A percentile compares a stretch with the other conserved stretches of the same genome.
Conservation (phyloP, 2,329 filamentous ascomycete species). For the Aspergillus transmontanensis region DNA sequence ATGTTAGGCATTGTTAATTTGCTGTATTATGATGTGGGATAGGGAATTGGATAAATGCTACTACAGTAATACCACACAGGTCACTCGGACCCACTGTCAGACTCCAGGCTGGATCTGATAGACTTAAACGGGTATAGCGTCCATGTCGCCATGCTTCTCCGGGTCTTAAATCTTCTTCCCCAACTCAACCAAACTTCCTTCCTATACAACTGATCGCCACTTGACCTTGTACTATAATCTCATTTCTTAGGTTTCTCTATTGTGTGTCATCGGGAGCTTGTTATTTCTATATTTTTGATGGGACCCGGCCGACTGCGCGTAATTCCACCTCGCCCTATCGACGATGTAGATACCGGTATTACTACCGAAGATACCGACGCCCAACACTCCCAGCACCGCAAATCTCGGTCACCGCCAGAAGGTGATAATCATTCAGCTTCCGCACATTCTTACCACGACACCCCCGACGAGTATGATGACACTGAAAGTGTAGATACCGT, state of each 20-base stretch:
- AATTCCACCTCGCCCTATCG: conserved; percentile 1
- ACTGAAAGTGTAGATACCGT: conserved; percentile 22
- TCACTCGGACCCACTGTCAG: neutral
- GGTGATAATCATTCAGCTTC: neutral
- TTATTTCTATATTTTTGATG: conserved; percentile 14
- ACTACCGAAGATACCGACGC: conserved; percentile 7
- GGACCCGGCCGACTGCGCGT: conserved; percentile 12
- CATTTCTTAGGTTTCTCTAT: neutral
- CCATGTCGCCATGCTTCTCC: neutral
- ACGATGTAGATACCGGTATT: conserved; percentile 18
- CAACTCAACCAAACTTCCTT: neutral
- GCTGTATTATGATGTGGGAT: neutral
- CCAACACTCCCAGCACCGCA: conserved; percentile 1
- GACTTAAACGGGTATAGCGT: conserved; percentile 10
- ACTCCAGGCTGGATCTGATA: neutral
- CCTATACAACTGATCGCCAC: neutral
- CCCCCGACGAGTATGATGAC: conserved; percentile 15
- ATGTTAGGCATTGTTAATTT: conserved; percentile 6
- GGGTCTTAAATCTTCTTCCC: neutral
- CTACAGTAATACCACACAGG: neutral
- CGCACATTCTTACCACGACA: neutral
- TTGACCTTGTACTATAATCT: neutral
- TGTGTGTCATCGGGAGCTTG: neutral
- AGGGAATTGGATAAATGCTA: conserved; percentile 2
- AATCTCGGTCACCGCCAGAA: neutral